These are phyloP conservation scores for Leptographium procerum DNA, from an alignment of 2,329 filamentous ascomycete species.

Conservation along the genomic window DNA sequence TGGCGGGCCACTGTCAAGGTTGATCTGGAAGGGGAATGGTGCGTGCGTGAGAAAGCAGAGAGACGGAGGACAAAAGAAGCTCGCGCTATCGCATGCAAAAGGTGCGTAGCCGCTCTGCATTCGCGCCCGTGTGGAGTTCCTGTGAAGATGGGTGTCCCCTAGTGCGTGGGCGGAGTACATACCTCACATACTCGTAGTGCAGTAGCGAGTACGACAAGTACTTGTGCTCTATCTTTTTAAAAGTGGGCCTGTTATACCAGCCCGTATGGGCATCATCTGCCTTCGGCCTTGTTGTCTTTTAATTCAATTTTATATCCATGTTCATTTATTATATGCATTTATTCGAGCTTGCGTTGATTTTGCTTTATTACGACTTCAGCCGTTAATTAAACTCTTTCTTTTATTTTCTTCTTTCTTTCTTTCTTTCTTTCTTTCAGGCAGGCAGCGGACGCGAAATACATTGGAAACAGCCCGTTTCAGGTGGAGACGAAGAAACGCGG, in stretches of 20 bases:
- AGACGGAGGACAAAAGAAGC: neutral
- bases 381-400: too few species aligned
- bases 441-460: too few species aligned
- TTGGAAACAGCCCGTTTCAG: neutral
- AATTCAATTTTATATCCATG: neutral
- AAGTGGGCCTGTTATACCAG: neutral
- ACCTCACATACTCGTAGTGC: too few species aligned
- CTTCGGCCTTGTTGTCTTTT: neutral
- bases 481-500: neutral
- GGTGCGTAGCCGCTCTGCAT: constrained; percentile 9
- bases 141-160: neutral
- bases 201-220: neutral
- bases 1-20: neutral
- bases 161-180: neutral
- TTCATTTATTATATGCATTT: neutral
- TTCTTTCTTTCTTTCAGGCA: too few species aligned
- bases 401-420: too few species aligned
- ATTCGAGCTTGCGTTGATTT: too few species aligned
- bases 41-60: neutral
- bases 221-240: neutral
- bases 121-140: neutral
- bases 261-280: neutral
- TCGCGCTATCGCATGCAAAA: constrained; percentile 2
- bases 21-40: neutral
- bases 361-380: too few species aligned